Base-by-base conservation (phyloP, 192 early-diverging fungal species). In the Linderina pennispora region DNA sequence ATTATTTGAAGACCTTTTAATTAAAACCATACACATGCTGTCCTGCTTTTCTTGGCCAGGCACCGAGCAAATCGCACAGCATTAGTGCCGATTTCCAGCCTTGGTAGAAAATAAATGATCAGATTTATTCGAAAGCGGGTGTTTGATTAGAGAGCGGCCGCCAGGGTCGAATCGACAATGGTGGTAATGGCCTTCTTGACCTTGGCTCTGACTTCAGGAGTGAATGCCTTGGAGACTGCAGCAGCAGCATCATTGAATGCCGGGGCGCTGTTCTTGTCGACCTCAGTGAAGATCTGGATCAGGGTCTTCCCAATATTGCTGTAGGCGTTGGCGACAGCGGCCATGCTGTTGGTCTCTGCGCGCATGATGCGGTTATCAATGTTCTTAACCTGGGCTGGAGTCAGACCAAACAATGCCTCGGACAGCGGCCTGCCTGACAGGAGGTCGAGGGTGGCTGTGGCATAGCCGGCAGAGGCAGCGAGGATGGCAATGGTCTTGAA, bases 331-430 rank as follows among this genome's bases (percentile, higher is more conserved):
- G 50, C 28, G 5, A 64, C 36, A 1, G 48, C 45, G 0, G 36
- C 31, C 28, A 51, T 41, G n/a, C 52, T 39, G 23, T 36, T 54
- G 33, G 44, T 18, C 42, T 64, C 68, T 11, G 50, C 68, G 9
- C 68, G 68, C 15, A 43, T 32, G 20, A 72, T 39, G 21, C 49
- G 48, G n/a, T 26, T 24, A 33, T 72, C 68, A 6, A 72, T 55
- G n/a, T 63, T 64, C 46, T 64, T 72, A 26, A 72, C 68, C 45
- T 72, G 68, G 31, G 62, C 49, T 3, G 56, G 23, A 26, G 48
- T 64, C 38, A 72, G 45, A 6, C 68, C 68, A 46, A 72, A 72
- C 48, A 72, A 52, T 1, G 68, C 56, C 52, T 72, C 68, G 4
- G 68, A 72, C 36, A 72, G 35, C 1, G 60, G 68, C 31, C 57